Evolutionary conservation across 768 basidiomycete genomes (phyloP).

Genomic region (Suillus sp.): DNA sequence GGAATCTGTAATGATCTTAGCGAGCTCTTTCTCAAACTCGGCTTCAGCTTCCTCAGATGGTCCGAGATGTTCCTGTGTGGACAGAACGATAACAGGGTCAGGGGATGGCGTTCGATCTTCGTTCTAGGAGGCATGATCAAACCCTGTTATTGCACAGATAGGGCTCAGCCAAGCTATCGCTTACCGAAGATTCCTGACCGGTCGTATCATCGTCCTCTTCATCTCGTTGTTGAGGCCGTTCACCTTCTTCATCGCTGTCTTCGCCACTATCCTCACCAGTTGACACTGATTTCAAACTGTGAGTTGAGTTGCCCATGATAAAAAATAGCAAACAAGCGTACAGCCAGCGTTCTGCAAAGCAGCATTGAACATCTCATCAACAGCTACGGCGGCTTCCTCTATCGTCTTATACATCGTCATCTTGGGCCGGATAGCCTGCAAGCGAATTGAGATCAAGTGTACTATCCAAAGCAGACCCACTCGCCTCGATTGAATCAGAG

Average conservation of each 20-base stretch:
- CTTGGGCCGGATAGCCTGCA: conserved; percentile 85
- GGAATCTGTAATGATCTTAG: conserved; percentile 90
- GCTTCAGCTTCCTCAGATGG: conserved; percentile 88
- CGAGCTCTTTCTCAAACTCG: conserved; percentile 94
- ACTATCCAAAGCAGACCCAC: conserved; percentile 13
- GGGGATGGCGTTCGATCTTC: conserved; percentile 80
- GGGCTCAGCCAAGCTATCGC: conserved; percentile 21
- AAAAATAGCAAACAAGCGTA: conserved; percentile 34
- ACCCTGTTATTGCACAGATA: conserved; percentile 1
- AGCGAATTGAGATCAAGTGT: conserved; percentile 10
- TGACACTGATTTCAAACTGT: conserved; percentile 31
- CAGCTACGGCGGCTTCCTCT: conserved; percentile 83
- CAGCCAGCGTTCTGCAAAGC: conserved; percentile 62
- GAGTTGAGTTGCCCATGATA: conserved; percentile 11
- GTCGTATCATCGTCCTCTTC: conserved; percentile 63
- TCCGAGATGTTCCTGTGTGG: conserved; percentile 72
- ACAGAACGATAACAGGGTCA: conserved; percentile 75
- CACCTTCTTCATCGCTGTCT: conserved; percentile 52
- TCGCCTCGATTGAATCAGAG: conserved; percentile 88
- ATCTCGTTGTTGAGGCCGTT: conserved; percentile 50
- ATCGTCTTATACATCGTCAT: conserved; percentile 67
- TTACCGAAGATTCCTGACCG: conserved; percentile 56
- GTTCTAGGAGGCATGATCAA: conserved; percentile 30
- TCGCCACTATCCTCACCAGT: conserved; percentile 46
- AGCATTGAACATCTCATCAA: conserved; percentile 85